Evolutionary conservation across 2,329 filamentous ascomycete genomes (phyloP), one percentile per base, ranked within the genome.

Genomic region (Coleophoma eucalyptorum): DNA sequence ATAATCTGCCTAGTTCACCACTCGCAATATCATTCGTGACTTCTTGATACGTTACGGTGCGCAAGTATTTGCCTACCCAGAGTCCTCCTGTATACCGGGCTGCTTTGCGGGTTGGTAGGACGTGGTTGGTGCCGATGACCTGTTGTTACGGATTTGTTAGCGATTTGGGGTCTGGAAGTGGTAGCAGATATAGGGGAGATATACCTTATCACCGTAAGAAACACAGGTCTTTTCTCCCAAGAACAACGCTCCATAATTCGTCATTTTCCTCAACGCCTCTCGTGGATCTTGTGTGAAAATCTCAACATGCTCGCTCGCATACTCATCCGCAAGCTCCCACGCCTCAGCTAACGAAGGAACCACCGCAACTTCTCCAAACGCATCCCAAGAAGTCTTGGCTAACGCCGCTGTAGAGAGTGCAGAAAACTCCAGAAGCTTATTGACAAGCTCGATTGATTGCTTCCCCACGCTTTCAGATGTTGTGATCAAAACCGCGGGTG

Each of bases 91-190:
- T 80, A 56, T 75, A 80, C 2, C 72, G 62, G 0, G 72, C 71
- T 0, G 75, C 75, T 18, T 69, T 69, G 2, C 69, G 65, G 0
- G 77, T 80, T 0, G 77, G 76, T 0, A 80, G 65, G 2, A 80
- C 76, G 56, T 79, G 77, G 57, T 79, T 80, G 2, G 77, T 80
- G 1, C 76, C 77, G 51, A 80, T 80, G 34, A 72, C 74, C 72
- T 76, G 6, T 26, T 26, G 26, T 26, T 26, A 6, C 26, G 6
- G 10, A 26, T 26, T 26, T 26, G 26, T 26, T 26, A 26, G 26
- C 10, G 26, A 43, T 10, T 42, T 18, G 38, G n/a, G 11, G n/a
- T 16, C 3, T 15, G 20, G 11, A 53, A 49, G 33, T 33, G 19
- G 20, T 46, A 2, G 40, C 11, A 12, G 13, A 45, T 33, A 8